A percentile compares a stretch with the other conserved stretches of the same genome.
These are phyloP conservation scores for Eucalyptus polyanthemos DNA, from an alignment of 345 rosid genomes.

Conservation along the genomic window DNA sequence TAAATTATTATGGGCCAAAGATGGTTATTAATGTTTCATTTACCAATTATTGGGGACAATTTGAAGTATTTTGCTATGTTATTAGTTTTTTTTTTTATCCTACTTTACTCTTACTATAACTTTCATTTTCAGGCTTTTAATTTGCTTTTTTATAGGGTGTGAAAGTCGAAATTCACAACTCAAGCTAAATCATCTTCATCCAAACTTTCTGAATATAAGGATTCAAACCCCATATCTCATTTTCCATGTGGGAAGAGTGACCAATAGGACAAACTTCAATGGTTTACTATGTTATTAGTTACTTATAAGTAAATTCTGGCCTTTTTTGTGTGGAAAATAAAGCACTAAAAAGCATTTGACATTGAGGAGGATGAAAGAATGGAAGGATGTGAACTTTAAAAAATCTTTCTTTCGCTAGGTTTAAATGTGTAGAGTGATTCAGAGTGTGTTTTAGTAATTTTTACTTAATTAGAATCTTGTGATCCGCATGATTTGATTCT, in stretches of 20 bases:
- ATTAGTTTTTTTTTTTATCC: neutral
- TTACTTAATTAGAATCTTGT: neutral
- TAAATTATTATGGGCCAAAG: neutral
- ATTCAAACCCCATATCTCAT: too few relatives aligned
- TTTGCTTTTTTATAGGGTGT: rapidly evolving
- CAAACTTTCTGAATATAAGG: rapidly evolving
- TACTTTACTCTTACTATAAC: too few relatives aligned
- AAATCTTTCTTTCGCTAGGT: neutral
- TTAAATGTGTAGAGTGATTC: neutral
- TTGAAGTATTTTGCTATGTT: neutral
- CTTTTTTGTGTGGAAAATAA: neutral
- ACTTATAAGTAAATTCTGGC: neutral
- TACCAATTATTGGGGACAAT: neutral
- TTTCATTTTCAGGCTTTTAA: too few relatives aligned
- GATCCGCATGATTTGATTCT: neutral
- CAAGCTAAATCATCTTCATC: too few relatives aligned
- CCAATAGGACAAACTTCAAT: rapidly evolving
- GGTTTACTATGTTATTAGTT: neutral
- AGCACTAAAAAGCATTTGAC: neutral
- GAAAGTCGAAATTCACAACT: too few relatives aligned
- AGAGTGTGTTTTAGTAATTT: neutral
- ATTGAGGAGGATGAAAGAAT: neutral
- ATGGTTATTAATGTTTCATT: neutral
- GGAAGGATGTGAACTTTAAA: neutral
- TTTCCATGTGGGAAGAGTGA: too few relatives aligned